Evolutionary conservation across 495 filamentous ascomycete genomes (phyloP).

Genomic region (Aspergillus sparsus): DNA sequence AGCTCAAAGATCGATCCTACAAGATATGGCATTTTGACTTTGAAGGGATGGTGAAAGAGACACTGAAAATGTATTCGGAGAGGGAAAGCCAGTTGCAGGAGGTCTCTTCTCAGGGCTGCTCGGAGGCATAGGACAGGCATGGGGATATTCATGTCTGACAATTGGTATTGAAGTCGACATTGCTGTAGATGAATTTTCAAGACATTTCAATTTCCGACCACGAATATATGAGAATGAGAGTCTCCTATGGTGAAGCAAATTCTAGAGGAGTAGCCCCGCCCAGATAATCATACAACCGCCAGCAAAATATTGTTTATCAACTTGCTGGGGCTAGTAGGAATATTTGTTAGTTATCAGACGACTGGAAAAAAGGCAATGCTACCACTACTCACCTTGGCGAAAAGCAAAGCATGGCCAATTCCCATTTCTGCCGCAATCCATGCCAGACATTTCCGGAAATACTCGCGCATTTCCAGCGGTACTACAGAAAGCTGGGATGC

Average conservation of each 20-base stretch:
- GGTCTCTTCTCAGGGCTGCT: not conserved
- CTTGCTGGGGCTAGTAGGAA: constrained; percentile 5
- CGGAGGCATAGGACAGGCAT: not conserved
- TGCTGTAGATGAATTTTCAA: too few species aligned
- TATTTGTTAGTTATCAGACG: not conserved
- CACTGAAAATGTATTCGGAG: not conserved
- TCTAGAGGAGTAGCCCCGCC: constrained; percentile 18
- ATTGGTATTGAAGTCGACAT: too few species aligned
- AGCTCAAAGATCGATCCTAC: not conserved
- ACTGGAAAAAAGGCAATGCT: not conserved
- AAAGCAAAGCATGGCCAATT: constrained; percentile 33
- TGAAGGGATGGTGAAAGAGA: not conserved
- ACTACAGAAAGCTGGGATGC: constrained; percentile 29
- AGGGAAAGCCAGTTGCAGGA: not conserved
- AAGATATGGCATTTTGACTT: constrained; percentile 5
- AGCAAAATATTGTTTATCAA: constrained; percentile 19
- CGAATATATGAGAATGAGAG: too few species aligned
- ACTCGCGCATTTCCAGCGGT: constrained; percentile 24
- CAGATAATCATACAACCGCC: constrained; percentile 28
- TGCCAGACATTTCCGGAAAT: constrained; percentile 26
- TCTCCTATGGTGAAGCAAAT: too few species aligned
- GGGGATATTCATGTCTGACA: too few species aligned
- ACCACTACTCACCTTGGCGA: constrained; percentile 19
- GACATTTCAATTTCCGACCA: too few species aligned
- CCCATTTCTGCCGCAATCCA: constrained; percentile 39